These are phyloP conservation scores for Didymella lethalis DNA, from an alignment of 2,329 filamentous ascomycete genomes.

Conservation along the genomic window DNA sequence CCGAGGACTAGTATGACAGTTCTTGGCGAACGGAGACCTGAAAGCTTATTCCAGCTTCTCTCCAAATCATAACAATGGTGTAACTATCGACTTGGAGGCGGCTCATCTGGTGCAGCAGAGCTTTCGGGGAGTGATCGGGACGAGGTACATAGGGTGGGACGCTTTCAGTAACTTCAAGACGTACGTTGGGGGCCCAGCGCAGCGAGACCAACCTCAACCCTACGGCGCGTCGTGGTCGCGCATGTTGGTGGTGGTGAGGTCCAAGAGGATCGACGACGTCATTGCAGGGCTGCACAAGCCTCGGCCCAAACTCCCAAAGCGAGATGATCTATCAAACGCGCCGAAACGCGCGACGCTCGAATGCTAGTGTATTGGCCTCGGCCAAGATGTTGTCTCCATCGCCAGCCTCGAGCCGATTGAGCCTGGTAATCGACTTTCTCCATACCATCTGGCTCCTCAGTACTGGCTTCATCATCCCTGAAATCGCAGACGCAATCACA, in stretches of 20 bases:
- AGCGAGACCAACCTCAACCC: background rate
- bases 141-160: background rate
- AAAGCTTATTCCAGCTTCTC: background rate
- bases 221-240: background rate
- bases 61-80: background rate
- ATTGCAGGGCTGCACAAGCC: background rate
- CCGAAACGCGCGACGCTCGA: slow-evolving; percentile 15
- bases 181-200: background rate
- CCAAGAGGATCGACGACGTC: background rate
- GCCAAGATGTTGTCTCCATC: slow-evolving; percentile 1
- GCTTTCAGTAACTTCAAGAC: background rate
- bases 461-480: slow-evolving; percentile 22
- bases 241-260: background rate
- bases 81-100: background rate
- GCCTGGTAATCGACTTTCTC: slow-evolving; percentile 2
- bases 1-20: background rate
- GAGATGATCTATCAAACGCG: slow-evolving; percentile 4
- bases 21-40: background rate
- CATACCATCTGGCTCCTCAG: slow-evolving; percentile 11
- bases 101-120: background rate
- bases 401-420: background rate
- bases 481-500: slow-evolving; percentile 10
- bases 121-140: background rate
- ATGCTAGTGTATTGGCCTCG: background rate
- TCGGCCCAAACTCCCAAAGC: slow-evolving; percentile 4